Evolutionary conservation across 2,329 filamentous ascomycete species (phyloP).

Genomic region (Bretziella fagacearum): DNA sequence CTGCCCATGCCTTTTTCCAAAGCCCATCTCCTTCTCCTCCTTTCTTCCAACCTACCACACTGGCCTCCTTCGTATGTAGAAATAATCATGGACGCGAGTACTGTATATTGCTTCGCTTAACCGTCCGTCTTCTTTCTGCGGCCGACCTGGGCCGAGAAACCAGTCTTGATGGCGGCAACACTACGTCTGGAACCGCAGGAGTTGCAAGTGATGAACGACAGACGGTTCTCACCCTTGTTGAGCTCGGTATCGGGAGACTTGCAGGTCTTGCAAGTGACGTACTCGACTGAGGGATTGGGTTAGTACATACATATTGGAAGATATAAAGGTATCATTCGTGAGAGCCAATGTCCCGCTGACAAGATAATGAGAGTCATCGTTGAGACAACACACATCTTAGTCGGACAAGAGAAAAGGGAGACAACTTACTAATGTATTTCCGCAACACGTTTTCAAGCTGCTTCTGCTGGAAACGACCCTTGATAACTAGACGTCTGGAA

Average conservation of each 20-base stretch:
- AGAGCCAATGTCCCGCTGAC: not conserved
- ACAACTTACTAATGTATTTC: constrained; percentile 71
- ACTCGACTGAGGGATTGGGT: constrained; percentile 47
- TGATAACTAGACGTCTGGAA: constrained; percentile 85
- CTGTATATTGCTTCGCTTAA: constrained; percentile 30
- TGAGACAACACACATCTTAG: not conserved
- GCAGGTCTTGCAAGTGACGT: constrained; percentile 98
- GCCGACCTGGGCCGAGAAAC: constrained; percentile 98
- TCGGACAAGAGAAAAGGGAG: not conserved
- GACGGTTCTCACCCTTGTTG: constrained; percentile 96
- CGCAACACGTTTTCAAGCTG: constrained; percentile 95
- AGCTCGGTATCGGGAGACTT: constrained; percentile 86
- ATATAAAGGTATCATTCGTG: not conserved
- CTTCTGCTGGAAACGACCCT: constrained; percentile 99
- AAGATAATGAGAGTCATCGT: not conserved
- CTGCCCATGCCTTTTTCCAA: constrained; percentile 1
- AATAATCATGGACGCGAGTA: constrained; percentile 5
- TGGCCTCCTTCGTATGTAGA: constrained; percentile 11
- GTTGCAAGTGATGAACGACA: constrained; percentile 96
- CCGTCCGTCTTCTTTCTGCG: constrained; percentile 92
- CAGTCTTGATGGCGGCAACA: constrained; percentile 97
- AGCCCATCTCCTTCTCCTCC: not conserved
- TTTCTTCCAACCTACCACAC: not conserved
- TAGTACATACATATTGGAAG: not conserved
- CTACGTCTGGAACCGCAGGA: constrained; percentile 67